phyloP scores from a whole-genome alignment of 345 rosid species.

The Sisymbrium altissimum region DNA sequence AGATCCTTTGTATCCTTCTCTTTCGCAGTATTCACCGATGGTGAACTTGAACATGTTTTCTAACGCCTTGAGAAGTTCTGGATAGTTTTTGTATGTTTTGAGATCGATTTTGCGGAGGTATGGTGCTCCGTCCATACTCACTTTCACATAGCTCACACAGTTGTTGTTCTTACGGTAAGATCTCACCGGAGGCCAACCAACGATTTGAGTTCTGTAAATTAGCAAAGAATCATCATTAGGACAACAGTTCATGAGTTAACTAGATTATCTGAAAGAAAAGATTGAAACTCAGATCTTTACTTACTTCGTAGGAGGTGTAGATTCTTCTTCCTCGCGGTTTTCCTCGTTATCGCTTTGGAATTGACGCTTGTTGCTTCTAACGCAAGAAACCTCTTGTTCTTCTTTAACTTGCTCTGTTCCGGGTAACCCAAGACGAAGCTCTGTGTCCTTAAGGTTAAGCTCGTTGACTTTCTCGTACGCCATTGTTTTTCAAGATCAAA shows the following conservation, averaged over 20 bases:
- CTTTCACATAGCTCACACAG: conserved; percentile 49
- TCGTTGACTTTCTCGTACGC: conserved; percentile 46
- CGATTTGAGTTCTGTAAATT: conserved; percentile 56
- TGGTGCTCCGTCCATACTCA: conserved; percentile 75
- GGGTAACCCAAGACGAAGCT: conserved; percentile 85
- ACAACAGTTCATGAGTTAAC: neutral
- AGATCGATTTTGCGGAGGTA: conserved; percentile 71
- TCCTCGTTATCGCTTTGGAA: conserved; percentile 24
- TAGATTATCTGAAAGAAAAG: neutral
- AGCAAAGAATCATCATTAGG: conserved; percentile 17
- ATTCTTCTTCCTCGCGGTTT: conserved; percentile 36
- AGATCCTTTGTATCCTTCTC: conserved; percentile 64
- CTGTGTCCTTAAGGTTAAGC: conserved; percentile 78
- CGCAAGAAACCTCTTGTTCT: conserved; percentile 36
- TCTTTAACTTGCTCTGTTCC: conserved; percentile 49
- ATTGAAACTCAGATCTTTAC: conserved; percentile 17
- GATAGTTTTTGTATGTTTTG: conserved; percentile 48
- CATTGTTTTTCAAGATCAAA: conserved; percentile 12
- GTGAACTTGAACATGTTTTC: conserved; percentile 67
- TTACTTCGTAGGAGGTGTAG: conserved; percentile 66
- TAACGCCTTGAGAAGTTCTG: conserved; percentile 53
- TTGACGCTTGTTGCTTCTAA: conserved; percentile 54
- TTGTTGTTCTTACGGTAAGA: conserved; percentile 57
- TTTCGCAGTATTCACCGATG: conserved; percentile 43
- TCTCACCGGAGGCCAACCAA: conserved; percentile 79